Evolutionary conservation across 306 rosid genomes (phyloP).

Genomic region (Vigna unguiculata): DNA sequence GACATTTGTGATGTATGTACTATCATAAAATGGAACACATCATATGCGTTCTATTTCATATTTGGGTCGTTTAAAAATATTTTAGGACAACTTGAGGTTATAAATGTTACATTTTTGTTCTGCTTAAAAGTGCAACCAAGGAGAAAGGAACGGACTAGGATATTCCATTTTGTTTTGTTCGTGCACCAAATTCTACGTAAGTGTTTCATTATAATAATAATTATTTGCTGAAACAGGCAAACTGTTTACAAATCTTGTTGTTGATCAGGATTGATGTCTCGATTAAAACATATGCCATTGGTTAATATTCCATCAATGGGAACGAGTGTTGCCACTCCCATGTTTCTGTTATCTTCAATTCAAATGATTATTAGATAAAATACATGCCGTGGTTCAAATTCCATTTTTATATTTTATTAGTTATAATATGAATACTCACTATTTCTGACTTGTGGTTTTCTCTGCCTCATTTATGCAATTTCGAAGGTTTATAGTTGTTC

Average conservation of each 20-base stretch:
- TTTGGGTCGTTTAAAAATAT: neutral
- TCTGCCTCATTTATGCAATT: constrained; percentile 1
- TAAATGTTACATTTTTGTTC: neutral
- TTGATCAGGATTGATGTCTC: neutral
- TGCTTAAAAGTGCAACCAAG: neutral
- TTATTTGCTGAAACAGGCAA: neutral
- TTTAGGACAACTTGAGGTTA: neutral
- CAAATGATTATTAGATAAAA: neutral
- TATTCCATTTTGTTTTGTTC: neutral
- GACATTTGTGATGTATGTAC: neutral
- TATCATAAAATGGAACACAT: neutral
- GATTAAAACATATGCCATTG: neutral
- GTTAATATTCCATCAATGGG: constrained; percentile 11
- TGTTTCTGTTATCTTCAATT: neutral
- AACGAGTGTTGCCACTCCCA: neutral
- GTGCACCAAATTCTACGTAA: neutral
- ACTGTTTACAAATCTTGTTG: neutral
- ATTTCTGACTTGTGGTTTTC: neutral
- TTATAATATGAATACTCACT: neutral
- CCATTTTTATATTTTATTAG: neutral
- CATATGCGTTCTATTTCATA: neutral
- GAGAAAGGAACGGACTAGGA: neutral
- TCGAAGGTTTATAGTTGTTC: neutral
- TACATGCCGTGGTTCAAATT: no score
- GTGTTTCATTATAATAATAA: neutral